These are phyloP conservation scores for Dioszegia hungarica DNA, from an alignment of 768 basidiomycete genomes.

Conservation along the genomic window DNA sequence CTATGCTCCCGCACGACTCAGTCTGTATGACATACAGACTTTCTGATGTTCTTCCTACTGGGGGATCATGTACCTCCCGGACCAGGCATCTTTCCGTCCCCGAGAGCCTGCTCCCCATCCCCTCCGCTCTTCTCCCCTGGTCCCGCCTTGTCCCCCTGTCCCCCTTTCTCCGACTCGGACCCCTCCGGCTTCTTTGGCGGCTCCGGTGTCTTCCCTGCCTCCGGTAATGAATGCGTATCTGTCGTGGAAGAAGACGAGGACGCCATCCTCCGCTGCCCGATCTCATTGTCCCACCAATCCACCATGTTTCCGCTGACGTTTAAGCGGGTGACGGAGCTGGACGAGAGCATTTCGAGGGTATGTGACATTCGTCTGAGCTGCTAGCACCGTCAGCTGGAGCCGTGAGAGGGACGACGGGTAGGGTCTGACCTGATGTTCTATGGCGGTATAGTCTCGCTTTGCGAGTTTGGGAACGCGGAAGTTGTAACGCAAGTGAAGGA, in stretches of 20 bases:
- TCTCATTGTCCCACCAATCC: slow-evolving; percentile 35
- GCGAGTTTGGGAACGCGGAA: slow-evolving; percentile 40
- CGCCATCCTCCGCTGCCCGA: background rate
- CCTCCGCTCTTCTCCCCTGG: too few relatives aligned
- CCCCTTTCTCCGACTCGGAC: background rate
- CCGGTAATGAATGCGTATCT: background rate
- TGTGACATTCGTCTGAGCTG: slow-evolving; percentile 44
- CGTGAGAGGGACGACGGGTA: background rate
- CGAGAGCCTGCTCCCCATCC: background rate
- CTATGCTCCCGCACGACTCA: too few relatives aligned
- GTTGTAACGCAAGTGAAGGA: slow-evolving; percentile 43
- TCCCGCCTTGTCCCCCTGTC: background rate
- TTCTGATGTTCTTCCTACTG: too few relatives aligned
- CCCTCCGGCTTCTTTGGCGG: background rate
- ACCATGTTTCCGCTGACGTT: slow-evolving; percentile 34
- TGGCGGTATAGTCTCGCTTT: slow-evolving; percentile 43
- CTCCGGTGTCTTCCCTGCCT: background rate
- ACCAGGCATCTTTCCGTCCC: background rate
- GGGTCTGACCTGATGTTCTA: slow-evolving; percentile 44
- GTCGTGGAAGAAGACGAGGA: background rate
- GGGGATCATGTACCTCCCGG: slow-evolving; percentile 4
- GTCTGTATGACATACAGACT: too few relatives aligned
- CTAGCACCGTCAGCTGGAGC: background rate
- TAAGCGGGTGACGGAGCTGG: slow-evolving; percentile 30
- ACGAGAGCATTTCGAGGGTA: slow-evolving; percentile 43